Conservation (phyloP, 768 basidiomycete genomes). For the Mycena crocata region DNA sequence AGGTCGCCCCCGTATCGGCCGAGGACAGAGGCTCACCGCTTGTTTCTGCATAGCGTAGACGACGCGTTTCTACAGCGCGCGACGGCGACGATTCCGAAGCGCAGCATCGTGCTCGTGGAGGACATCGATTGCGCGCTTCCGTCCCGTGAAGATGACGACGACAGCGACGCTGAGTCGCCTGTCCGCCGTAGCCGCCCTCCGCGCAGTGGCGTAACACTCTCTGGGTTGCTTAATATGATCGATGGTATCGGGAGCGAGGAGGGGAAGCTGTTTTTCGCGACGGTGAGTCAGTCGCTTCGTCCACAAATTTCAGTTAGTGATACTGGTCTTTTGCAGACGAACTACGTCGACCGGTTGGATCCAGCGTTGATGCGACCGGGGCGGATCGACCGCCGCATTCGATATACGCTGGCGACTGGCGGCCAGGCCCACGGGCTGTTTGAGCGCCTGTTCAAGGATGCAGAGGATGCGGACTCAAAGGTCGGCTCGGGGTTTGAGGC, state of each 20-base stretch:
- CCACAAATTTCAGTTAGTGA: neutral
- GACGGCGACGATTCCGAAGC: slow-evolving; percentile 42
- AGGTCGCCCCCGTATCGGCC: slow-evolving; percentile 32
- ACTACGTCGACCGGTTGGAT: slow-evolving; percentile 67
- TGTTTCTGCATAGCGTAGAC: slow-evolving; percentile 36
- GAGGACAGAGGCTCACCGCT: neutral
- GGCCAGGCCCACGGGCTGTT: slow-evolving; percentile 63
- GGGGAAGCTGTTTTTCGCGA: slow-evolving; percentile 72
- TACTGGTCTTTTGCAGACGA: slow-evolving; percentile 52
- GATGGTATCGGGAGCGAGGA: slow-evolving; percentile 73
- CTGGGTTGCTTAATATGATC: slow-evolving; percentile 68
- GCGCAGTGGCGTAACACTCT: slow-evolving; percentile 58
- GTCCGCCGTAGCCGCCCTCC: slow-evolving; percentile 32
- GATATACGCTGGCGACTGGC: slow-evolving; percentile 62
- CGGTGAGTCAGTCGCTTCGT: slow-evolving; percentile 49
- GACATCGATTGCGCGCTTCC: slow-evolving; percentile 55
- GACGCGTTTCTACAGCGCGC: slow-evolving; percentile 44
- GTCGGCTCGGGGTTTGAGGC: neutral
- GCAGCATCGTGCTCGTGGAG: slow-evolving; percentile 51
- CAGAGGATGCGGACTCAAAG: neutral
- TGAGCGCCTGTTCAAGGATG: slow-evolving; percentile 54
- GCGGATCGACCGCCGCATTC: slow-evolving; percentile 64
- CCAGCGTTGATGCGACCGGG: slow-evolving; percentile 68
- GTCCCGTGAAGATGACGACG: slow-evolving; percentile 56
- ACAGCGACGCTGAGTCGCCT: slow-evolving; percentile 34